Percentiles rank a stretch among this genome's conserved stretches.
Evolutionary conservation across 495 filamentous ascomycete genomes (phyloP).

Genomic region (Penicilliopsis zonata): DNA sequence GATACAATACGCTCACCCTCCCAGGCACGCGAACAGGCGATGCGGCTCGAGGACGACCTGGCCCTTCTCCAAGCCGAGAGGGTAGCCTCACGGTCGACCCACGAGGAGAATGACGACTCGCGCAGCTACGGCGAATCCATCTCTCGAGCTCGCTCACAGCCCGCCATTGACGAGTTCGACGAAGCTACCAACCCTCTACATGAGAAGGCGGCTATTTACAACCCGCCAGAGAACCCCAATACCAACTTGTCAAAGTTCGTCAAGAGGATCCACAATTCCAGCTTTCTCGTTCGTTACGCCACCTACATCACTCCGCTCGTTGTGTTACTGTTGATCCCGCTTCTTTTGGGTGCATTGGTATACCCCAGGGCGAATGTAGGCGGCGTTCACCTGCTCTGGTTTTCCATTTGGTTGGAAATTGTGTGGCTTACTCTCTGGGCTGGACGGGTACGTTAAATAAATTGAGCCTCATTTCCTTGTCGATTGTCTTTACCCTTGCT

Average conservation of each 20-base stretch:
- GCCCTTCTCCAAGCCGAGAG: conserved; percentile 74
- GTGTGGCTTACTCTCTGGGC: conserved; percentile 91
- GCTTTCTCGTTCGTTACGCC: conserved; percentile 71
- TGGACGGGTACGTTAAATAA: conserved; percentile 48
- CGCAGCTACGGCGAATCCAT: background rate
- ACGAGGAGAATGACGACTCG: conserved; percentile 25
- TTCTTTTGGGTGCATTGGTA: conserved; percentile 62
- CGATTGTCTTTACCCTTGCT: background rate
- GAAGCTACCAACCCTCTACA: conserved; percentile 62
- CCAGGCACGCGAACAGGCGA: conserved; percentile 51
- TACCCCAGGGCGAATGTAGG: conserved; percentile 58
- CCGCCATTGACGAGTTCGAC: conserved; percentile 76
- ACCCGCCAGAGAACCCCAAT: conserved; percentile 53
- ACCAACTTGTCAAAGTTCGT: conserved; percentile 49
- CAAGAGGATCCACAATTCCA: conserved; percentile 60
- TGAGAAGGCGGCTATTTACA: conserved; percentile 55
- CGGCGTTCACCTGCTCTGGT: conserved; percentile 74
- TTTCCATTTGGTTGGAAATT: conserved; percentile 88
- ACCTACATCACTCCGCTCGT: conserved; percentile 74
- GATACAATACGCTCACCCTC: conserved; percentile 31
- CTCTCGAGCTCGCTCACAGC: conserved; percentile 36
- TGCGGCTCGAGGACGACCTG: conserved; percentile 72
- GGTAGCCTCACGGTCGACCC: conserved; percentile 45
- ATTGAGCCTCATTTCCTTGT: background rate
- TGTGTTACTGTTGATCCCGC: conserved; percentile 63